These are phyloP conservation scores for Rhododendron kiyosumense DNA, from an alignment of 148 eudicot genomes.

Conservation along the genomic window DNA sequence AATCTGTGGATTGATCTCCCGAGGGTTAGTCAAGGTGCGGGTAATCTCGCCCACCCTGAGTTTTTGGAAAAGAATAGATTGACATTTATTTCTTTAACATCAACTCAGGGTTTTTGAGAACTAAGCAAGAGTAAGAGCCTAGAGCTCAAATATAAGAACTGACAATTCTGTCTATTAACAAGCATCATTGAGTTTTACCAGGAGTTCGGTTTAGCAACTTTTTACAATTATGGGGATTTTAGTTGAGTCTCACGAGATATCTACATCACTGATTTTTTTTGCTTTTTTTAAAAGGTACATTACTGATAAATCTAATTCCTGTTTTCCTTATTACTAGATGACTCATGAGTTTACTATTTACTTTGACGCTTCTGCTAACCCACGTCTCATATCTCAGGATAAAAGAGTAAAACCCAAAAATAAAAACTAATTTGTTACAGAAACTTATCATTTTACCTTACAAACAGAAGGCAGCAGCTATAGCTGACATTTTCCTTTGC, in stretches of 20 bases:
- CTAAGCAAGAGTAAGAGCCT: background rate
- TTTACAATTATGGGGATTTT: background rate
- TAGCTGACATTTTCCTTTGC: background rate
- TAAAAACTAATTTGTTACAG: background rate
- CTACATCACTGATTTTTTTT: background rate
- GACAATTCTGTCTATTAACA: background rate
- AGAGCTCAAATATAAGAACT: background rate
- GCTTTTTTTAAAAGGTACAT: background rate
- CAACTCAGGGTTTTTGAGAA: background rate
- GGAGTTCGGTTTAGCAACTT: background rate
- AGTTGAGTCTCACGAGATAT: background rate
- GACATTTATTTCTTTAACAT: background rate
- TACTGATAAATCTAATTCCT: background rate
- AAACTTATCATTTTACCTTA: background rate
- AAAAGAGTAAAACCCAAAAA: background rate
- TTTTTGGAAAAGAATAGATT: background rate
- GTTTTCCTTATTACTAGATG: background rate
- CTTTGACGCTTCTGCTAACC: background rate
- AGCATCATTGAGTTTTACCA: background rate
- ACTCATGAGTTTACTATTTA: background rate
- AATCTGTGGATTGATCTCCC: too few species aligned
- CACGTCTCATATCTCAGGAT: background rate
- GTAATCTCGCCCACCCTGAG: too few species aligned
- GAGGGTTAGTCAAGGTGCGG: too few species aligned
- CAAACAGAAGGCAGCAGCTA: background rate